Conservation (phyloP, 1,284 basidiomycete genomes). For the Melanopsichium pennsylvanicum region DNA sequence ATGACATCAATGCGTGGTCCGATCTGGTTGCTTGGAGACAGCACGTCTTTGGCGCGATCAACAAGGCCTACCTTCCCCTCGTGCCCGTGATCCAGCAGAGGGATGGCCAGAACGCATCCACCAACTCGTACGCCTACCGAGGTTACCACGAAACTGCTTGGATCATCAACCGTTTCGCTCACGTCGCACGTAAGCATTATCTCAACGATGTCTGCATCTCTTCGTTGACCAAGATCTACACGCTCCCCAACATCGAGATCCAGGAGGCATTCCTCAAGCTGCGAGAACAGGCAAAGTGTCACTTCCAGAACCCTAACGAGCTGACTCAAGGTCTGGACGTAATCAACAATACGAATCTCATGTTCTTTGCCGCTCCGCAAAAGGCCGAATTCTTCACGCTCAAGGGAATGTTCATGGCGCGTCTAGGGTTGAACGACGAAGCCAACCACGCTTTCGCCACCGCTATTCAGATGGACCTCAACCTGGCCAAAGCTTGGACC, state of each 20-base stretch:
- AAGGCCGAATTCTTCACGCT: constrained; percentile 99
- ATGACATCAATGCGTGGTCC: constrained; percentile 98
- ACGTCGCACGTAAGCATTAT: constrained; percentile 96
- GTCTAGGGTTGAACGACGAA: constrained; percentile 85
- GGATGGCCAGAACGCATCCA: constrained; percentile 68
- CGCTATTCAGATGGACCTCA: constrained; percentile 89
- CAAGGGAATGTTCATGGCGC: constrained; percentile 98
- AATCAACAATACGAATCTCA: constrained; percentile 98
- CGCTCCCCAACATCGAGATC: constrained; percentile 98
- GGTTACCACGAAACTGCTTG: constrained; percentile 99
- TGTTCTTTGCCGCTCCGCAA: constrained; percentile 93
- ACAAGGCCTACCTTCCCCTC: constrained; percentile 92
- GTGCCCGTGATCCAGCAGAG: constrained; percentile 67
- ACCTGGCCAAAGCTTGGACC: constrained; percentile 95
- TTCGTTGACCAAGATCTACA: constrained; percentile 96
- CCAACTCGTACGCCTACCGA: constrained; percentile 86
- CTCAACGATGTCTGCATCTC: constrained; percentile 95
- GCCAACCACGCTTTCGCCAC: constrained; percentile 83
- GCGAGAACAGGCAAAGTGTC: constrained; percentile 98
- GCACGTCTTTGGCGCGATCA: constrained; percentile 89
- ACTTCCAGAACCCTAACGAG: constrained; percentile 94
- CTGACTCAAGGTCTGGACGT: constrained; percentile 93
- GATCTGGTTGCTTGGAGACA: constrained; percentile 98
- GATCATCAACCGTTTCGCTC: constrained; percentile 99
- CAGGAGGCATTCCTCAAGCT: constrained; percentile 99